Evolutionary conservation across 2,329 filamentous ascomycete species (phyloP).

Genomic region (Sclerotinia trifoliorum): DNA sequence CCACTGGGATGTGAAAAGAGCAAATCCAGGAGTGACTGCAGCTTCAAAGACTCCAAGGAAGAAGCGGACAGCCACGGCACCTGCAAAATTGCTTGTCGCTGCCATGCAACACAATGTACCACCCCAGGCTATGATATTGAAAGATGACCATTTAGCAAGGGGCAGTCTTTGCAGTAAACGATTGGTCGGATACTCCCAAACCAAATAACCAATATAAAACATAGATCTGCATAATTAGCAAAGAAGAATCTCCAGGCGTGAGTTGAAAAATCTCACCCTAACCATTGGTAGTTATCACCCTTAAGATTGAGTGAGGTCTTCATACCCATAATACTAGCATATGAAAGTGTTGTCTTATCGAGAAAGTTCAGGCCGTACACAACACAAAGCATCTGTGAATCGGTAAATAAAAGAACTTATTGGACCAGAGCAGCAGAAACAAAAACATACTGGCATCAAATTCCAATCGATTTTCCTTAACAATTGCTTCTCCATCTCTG

Average conservation of each 20-base stretch:
- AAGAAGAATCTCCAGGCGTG: neutral
- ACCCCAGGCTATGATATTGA: constrained; percentile 63
- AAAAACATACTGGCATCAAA: constrained; percentile 45
- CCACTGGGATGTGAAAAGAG: constrained; percentile 68
- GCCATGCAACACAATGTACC: constrained; percentile 60
- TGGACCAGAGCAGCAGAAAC: neutral
- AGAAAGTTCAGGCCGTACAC: constrained; percentile 60
- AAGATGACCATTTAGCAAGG: constrained; percentile 61
- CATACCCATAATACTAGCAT: constrained; percentile 51
- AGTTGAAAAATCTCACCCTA: constrained; percentile 38
- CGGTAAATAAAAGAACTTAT: too few species aligned
- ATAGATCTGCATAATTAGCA: constrained; percentile 32
- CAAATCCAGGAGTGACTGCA: constrained; percentile 67
- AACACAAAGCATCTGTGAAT: constrained; percentile 49
- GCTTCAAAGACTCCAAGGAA: constrained; percentile 68
- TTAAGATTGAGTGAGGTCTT: constrained; percentile 44
- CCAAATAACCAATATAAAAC: constrained; percentile 46
- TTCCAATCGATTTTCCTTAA: constrained; percentile 49
- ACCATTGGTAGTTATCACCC: constrained; percentile 47
- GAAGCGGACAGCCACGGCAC: constrained; percentile 64
- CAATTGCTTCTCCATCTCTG: constrained; percentile 44
- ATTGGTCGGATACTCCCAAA: constrained; percentile 39
- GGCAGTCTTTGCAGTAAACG: constrained; percentile 52
- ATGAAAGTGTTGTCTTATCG: constrained; percentile 49
- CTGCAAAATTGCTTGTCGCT: constrained; percentile 57